phyloP scores from a whole-genome alignment of 106 monocot species.

The Iris macrosiphon region DNA sequence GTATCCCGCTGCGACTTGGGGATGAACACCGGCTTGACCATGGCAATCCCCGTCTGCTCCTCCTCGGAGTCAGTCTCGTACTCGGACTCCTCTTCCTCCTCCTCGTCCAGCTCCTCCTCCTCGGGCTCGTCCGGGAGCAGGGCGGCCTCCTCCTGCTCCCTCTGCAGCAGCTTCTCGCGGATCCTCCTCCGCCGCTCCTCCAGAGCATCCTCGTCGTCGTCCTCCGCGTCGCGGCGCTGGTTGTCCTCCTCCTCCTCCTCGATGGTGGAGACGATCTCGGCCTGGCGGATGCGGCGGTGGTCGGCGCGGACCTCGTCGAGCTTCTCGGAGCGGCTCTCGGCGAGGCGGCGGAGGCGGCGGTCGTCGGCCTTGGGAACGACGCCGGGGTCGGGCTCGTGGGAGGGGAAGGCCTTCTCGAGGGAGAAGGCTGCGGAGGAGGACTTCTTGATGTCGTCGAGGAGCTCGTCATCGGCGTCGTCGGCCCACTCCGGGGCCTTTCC shows the following conservation, averaged over 20 bases:
- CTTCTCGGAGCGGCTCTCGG: slow-evolving; percentile 55
- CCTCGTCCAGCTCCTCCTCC: slow-evolving; percentile 55
- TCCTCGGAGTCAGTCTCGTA: slow-evolving; percentile 96
- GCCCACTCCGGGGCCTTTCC: slow-evolving; percentile 99
- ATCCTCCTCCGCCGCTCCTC: slow-evolving; percentile 64
- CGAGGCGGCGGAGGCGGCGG: slow-evolving; percentile 65
- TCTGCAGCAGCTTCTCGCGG: slow-evolving; percentile 37
- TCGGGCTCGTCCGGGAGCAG: slow-evolving; percentile 38
- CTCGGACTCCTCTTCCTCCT: slow-evolving; percentile 69
- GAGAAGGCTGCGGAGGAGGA: slow-evolving; percentile 9
- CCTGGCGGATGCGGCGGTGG: slow-evolving; percentile 80
- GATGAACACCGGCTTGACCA: slow-evolving; percentile 88
- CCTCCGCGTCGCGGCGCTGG: slow-evolving; percentile 41
- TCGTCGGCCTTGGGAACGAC: slow-evolving; percentile 39
- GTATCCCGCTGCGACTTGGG: slow-evolving; percentile 87
- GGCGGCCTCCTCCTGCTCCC: slow-evolving; percentile 52
- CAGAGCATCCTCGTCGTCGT: slow-evolving; percentile 64
- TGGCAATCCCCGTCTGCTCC: slow-evolving; percentile 69
- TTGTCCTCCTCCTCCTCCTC: slow-evolving; percentile 51
- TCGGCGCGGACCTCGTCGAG: slow-evolving; percentile 74
- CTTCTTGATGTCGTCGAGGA: slow-evolving; percentile 23
- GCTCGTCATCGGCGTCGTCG: slow-evolving; percentile 52
- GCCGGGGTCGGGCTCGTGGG: slow-evolving; percentile 23
- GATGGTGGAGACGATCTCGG: slow-evolving; percentile 72
- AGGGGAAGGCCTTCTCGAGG: slow-evolving; percentile 68